These are phyloP conservation scores for Diaporthe sp. DNA, from an alignment of 2,329 filamentous ascomycete genomes.

Conservation along the genomic window DNA sequence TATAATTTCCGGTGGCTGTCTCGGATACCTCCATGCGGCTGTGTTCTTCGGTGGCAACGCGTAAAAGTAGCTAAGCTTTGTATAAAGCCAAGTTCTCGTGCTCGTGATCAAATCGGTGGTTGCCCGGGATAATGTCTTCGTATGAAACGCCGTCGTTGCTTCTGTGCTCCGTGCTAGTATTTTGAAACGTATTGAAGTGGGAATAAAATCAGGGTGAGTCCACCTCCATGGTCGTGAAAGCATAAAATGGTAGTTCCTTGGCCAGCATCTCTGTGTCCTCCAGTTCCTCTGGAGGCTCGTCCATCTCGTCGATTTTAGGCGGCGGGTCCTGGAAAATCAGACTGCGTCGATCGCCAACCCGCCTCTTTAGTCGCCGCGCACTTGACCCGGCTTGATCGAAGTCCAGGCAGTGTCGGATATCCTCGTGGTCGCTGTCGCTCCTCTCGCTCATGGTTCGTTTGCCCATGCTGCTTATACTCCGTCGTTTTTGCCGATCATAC, in stretches of 20 bases:
- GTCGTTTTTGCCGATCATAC: slow-evolving; percentile 59
- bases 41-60: neutral
- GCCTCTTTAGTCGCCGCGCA: slow-evolving; percentile 62
- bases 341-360: slow-evolving; percentile 61
- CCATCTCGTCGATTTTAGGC: slow-evolving; percentile 67
- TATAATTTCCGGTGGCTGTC: neutral
- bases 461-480: slow-evolving; percentile 65
- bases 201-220: slow-evolving; percentile 52
- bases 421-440: slow-evolving; percentile 63
- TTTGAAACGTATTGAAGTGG: slow-evolving; percentile 1
- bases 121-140: slow-evolving; percentile 21
- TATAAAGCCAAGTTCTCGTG: neutral
- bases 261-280: slow-evolving; percentile 59
- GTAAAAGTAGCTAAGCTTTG: neutral
- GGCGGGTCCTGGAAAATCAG: slow-evolving; percentile 65
- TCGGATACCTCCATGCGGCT: neutral
- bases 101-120: slow-evolving; percentile 12
- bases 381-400: slow-evolving; percentile 61
- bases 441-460: slow-evolving; percentile 68
- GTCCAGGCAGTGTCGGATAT: slow-evolving; percentile 55
- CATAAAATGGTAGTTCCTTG: slow-evolving; percentile 65
- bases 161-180: neutral
- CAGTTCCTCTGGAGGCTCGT: slow-evolving; percentile 65
- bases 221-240: slow-evolving; percentile 67
- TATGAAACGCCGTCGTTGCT: slow-evolving; percentile 13